Evolutionary conservation across 1,284 basidiomycete species (phyloP), one percentile per base, ranked within the genome.

Genomic region (Naganishia sp.): DNA sequence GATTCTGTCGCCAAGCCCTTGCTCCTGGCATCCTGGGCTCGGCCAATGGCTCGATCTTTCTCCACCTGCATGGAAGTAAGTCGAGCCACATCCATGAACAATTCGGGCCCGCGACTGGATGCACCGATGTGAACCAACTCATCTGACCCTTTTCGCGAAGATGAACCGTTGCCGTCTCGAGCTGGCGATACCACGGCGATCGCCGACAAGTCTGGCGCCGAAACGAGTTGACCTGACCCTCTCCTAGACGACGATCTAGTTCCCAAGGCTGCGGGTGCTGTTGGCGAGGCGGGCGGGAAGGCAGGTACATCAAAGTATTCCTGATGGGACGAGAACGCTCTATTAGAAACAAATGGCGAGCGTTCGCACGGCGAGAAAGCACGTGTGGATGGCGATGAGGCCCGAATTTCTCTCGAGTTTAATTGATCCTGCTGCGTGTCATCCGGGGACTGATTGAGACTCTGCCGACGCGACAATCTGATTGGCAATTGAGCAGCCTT

Each of bases 41-140:
- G 33, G 21, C 28, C 15, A 7, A 25, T 15, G 10, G 59, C 59
- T 3, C 48, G 59, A 43, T 52, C 59, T 39, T 31, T 61, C 39
- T 61, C 59, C 15, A 61, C 21, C 21, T 61, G 59, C 11, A 10
- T 39, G 4, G 59, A 61, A 6, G 59, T 61, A 11, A 61, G 21
- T 15, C 59, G 59, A 3, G 48, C 59, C 7, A 61, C 59, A 10
- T 61, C 59, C 46, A 61, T 49, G 48, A 61, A 61, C 48, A 61
- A 44, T 16, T 61, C 59, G 36, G 59, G 39, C 28, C 50, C 59
- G 23, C 36, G 36, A 18, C n/a, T 18, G 10, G 48, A 36, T 23
- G 59, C 28, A 6, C 39, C 10, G 33, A 10, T 21, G 3, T 48
- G n/a, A 16, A n/a, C 15, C 36, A 39, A 39, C 13, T 39, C 4